These are phyloP conservation scores for Lophium mytilinum DNA, from an alignment of 495 filamentous ascomycete genomes.

Conservation along the genomic window DNA sequence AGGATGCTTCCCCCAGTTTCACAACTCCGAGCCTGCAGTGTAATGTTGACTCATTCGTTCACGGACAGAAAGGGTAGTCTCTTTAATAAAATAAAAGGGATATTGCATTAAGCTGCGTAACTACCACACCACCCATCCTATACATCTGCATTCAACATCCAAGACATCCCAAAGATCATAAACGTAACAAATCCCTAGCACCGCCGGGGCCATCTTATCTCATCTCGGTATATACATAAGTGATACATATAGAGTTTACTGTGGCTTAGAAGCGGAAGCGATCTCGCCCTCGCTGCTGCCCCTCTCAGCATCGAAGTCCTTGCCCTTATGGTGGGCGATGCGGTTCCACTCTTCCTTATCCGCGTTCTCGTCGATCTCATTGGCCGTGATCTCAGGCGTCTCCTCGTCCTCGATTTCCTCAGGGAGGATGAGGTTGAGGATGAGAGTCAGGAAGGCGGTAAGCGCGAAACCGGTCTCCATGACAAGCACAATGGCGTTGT, in stretches of 20 bases:
- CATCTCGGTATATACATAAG: too few relatives aligned
- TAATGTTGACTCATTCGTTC: too few relatives aligned
- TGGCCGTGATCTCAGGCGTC: slow-evolving; percentile 29
- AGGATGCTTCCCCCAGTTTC: too few relatives aligned
- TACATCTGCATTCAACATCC: too few relatives aligned
- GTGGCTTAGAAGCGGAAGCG: neutral
- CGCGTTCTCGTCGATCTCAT: slow-evolving; percentile 24
- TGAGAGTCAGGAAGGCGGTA: slow-evolving; percentile 59
- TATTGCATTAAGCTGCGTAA: too few relatives aligned
- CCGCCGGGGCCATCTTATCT: too few relatives aligned
- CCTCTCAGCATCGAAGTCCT: slow-evolving; percentile 15
- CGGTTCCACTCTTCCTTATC: slow-evolving; percentile 30
- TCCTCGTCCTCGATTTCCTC: slow-evolving; percentile 62
- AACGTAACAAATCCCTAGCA: too few relatives aligned
- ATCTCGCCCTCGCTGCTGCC: neutral
- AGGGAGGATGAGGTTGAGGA: slow-evolving; percentile 65
- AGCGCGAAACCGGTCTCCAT: slow-evolving; percentile 75
- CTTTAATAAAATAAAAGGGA: too few relatives aligned
- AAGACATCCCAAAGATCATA: too few relatives aligned
- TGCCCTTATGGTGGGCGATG: slow-evolving; percentile 14
- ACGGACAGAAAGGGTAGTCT: too few relatives aligned
- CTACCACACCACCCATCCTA: too few relatives aligned
- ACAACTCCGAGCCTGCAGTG: too few relatives aligned
- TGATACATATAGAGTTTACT: neutral
- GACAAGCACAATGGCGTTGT: slow-evolving; percentile 73